These are phyloP conservation scores for Isatis tinctoria DNA, from an alignment of 345 rosid genomes.

Conservation along the genomic window DNA sequence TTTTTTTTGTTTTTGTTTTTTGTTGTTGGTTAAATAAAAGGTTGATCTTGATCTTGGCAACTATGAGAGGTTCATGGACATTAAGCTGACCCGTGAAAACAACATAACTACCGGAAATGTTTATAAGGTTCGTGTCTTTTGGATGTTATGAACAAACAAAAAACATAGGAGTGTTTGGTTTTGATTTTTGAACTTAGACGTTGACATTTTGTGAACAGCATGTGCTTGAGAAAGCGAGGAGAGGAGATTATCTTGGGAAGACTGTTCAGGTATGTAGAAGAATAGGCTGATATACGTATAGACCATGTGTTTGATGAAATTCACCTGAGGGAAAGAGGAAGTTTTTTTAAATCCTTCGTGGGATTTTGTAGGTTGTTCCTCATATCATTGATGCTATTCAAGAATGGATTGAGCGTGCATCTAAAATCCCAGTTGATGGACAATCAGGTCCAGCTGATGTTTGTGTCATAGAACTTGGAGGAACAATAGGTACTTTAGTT, in stretches of 20 bases:
- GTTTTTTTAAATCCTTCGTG: neutral
- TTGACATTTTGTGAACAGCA: constrained; percentile 40
- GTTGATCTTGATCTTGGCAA: constrained; percentile 99
- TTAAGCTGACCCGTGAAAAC: constrained; percentile 79
- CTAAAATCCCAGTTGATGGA: constrained; percentile 81
- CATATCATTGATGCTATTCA: constrained; percentile 96
- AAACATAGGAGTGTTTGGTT: neutral
- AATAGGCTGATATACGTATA: constrained; percentile 2
- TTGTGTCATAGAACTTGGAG: constrained; percentile 97
- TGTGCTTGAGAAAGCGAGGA: constrained; percentile 90
- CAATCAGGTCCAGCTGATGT: constrained; percentile 86
- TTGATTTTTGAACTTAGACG: neutral
- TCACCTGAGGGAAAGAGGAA: neutral
- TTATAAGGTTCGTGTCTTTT: constrained; percentile 60
- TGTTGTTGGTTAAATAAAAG: constrained; percentile 33
- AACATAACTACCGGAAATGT: constrained; percentile 94
- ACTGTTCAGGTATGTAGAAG: constrained; percentile 99
- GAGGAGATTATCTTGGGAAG: constrained; percentile 92
- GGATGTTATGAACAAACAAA: neutral
- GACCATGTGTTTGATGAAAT: constrained; percentile 4
- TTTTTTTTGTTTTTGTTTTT: neutral
- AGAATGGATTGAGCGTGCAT: constrained; percentile 94
- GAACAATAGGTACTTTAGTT: constrained; percentile 67
- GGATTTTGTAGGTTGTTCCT: constrained; percentile 71
- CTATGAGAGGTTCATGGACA: constrained; percentile 88